Evolutionary conservation across 169 alveolate genomes (phyloP), one percentile per base, ranked within the genome.

Genomic region (Plasmodium coatneyi): DNA sequence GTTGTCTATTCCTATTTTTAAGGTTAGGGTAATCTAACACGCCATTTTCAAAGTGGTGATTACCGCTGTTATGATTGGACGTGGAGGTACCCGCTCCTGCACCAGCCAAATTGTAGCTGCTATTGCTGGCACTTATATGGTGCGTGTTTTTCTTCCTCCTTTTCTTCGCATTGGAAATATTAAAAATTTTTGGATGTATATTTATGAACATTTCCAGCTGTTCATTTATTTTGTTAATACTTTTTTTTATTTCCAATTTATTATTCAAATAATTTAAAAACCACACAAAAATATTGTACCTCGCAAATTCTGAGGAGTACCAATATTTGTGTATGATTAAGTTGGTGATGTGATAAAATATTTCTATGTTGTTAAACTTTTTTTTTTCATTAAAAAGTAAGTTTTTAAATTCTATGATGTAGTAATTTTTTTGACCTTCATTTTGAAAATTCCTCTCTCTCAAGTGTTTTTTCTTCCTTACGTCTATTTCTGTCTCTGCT

Each of bases 301-400:
- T 4, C 14, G 94, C 43, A 89, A 60, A 66, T 36, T 89, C 94
- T n/a, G 81, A 36, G 3, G 94, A 89, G 82, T 89, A 89, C 94
- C 94, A 89, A 89, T 89, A 89, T 22, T 80, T 89, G 71, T 89
- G 94, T 79, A 89, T 79, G 36, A 89, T 89, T 36, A 89, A 79
- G 41, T 89, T 89, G 9, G 90, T 89, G 5, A 89, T 89, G 34
- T 89, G 94, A 79, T 89, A 89, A 79, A 87, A 87, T 19, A 87
- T 76, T 87, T 87, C 93, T 28, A 87, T 43, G 79, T 89, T 89
- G 71, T 89, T 79, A 49, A 89, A 89, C 49, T 89, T 89, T 36
- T 89, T 89, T 36, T 89, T 89, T 89, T 89, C 94, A 89, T 36
- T 60, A 56, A 25, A 89, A 60, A 89, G 49, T 12, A 89, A 56